phyloP scores from a whole-genome alignment of 2,329 filamentous ascomycete genomes.

The Clonostachys byssicola region DNA sequence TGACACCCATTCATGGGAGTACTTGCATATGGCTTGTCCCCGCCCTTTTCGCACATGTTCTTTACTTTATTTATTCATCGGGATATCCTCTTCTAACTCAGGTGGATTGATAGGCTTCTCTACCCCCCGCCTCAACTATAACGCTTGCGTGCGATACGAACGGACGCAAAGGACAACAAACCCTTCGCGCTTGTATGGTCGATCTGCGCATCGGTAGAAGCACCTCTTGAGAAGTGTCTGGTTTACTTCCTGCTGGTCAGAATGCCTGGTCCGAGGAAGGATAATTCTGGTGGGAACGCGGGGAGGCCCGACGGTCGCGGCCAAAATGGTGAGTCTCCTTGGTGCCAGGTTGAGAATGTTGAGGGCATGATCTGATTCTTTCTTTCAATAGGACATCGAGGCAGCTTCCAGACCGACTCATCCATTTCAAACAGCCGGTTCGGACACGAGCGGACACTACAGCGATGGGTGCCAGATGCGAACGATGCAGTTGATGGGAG shows the following conservation, averaged over 20 bases:
- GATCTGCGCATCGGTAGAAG: neutral
- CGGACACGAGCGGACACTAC: conserved; percentile 68
- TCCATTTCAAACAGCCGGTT: conserved; percentile 77
- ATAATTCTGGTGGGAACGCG: neutral
- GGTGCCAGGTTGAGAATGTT: neutral
- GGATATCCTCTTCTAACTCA: too few species aligned
- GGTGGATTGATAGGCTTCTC: too few species aligned
- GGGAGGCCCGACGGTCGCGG: conserved; percentile 2
- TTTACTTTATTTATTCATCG: too few species aligned
- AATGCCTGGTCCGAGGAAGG: conserved; percentile 4
- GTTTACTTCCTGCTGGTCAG: neutral
- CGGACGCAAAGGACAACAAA: too few species aligned
- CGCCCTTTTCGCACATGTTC: too few species aligned
- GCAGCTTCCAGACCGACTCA: conserved; percentile 78
- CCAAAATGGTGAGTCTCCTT: conserved; percentile 27
- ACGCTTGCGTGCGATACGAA: too few species aligned
- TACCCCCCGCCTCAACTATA: too few species aligned
- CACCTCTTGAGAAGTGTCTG: neutral
- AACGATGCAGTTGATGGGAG: conserved; percentile 62
- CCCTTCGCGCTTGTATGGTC: too few species aligned
- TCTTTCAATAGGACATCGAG: conserved; percentile 50
- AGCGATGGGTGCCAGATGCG: conserved; percentile 74
- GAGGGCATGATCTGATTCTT: conserved; percentile 8
- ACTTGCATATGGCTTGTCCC: too few species aligned
- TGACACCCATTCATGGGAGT: too few species aligned